Conservation (phyloP, 129 eudicot species). For the Artemisia tridentata region DNA sequence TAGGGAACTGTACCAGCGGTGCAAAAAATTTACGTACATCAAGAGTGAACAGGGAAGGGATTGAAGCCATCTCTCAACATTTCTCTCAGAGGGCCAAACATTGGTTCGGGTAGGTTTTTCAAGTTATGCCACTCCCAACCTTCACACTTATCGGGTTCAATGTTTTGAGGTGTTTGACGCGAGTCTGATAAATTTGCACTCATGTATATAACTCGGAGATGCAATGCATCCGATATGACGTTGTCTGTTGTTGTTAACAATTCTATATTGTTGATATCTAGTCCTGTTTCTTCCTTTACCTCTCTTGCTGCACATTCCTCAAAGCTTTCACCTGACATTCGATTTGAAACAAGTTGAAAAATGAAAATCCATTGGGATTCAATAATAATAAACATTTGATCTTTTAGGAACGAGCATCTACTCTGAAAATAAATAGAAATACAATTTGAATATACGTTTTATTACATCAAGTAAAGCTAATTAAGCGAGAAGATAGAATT, state of each 20-base stretch:
- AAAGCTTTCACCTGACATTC: slow-evolving; percentile 54
- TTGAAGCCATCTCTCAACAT: slow-evolving; percentile 46
- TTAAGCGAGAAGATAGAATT: no score
- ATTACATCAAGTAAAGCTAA: no score
- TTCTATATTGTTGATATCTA: slow-evolving; percentile 51
- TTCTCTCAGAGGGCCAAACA: slow-evolving; percentile 46
- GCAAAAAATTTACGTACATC: slow-evolving; percentile 1
- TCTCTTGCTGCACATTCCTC: slow-evolving; percentile 89
- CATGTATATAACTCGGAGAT: slow-evolving; percentile 51
- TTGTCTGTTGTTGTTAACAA: slow-evolving; percentile 52
- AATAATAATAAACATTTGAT: no score
- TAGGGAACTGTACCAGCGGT: no score
- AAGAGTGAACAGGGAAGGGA: slow-evolving; percentile 42
- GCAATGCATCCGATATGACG: slow-evolving; percentile 33
- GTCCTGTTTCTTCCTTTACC: slow-evolving; percentile 88
- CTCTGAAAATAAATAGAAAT: no score
- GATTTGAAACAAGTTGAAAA: background rate
- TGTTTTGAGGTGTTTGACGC: slow-evolving; percentile 48
- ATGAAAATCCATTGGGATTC: no score
- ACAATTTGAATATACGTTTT: no score
- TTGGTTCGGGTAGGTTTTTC: slow-evolving; percentile 59
- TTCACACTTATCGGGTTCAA: slow-evolving; percentile 84
- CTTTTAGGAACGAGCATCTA: no score
- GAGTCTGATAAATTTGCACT: slow-evolving; percentile 55
- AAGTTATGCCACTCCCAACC: slow-evolving; percentile 90